Conservation (phyloP, 805 yeast genomes). For the Yamadazyma endophytica region DNA sequence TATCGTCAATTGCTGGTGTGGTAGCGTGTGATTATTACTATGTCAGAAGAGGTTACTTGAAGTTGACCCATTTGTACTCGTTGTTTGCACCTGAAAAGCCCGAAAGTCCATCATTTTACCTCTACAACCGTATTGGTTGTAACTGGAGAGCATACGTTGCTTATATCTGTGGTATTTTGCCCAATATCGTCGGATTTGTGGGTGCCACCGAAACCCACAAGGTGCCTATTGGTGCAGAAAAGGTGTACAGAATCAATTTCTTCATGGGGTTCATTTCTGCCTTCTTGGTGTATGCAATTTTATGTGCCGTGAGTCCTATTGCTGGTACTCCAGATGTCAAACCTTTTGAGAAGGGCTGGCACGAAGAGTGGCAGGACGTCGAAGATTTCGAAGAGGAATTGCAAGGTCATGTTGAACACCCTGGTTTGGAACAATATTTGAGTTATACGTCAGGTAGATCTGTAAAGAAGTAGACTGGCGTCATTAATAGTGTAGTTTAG, state of each 20-base stretch:
- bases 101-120: slow-evolving; percentile 40
- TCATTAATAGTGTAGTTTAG: no score
- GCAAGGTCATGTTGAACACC: slow-evolving; percentile 22
- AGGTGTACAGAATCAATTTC: slow-evolving; percentile 69
- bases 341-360: slow-evolving; percentile 55
- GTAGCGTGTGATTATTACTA: slow-evolving; percentile 42
- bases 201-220: slow-evolving; percentile 68
- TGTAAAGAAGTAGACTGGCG: no score
- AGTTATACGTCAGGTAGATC: slow-evolving; percentile 13
- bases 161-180: slow-evolving; percentile 73
- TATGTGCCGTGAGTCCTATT: slow-evolving; percentile 53
- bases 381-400: slow-evolving; percentile 53
- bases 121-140: slow-evolving; percentile 58
- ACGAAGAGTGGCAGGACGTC: slow-evolving; percentile 58
- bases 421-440: slow-evolving; percentile 11
- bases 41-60: slow-evolving; percentile 68
- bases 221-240: slow-evolving; percentile 76
- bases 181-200: slow-evolving; percentile 84
- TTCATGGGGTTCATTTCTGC: slow-evolving; percentile 70
- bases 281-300: slow-evolving; percentile 47
- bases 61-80: slow-evolving; percentile 61
- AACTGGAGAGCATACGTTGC: slow-evolving; percentile 86
- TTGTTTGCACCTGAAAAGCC: slow-evolving; percentile 31
- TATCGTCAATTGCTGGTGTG: slow-evolving; percentile 41
- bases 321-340: slow-evolving; percentile 29